Evolutionary conservation across 1,284 basidiomycete genomes (phyloP).

Genomic region (Cryptococcus hybrid): DNA sequence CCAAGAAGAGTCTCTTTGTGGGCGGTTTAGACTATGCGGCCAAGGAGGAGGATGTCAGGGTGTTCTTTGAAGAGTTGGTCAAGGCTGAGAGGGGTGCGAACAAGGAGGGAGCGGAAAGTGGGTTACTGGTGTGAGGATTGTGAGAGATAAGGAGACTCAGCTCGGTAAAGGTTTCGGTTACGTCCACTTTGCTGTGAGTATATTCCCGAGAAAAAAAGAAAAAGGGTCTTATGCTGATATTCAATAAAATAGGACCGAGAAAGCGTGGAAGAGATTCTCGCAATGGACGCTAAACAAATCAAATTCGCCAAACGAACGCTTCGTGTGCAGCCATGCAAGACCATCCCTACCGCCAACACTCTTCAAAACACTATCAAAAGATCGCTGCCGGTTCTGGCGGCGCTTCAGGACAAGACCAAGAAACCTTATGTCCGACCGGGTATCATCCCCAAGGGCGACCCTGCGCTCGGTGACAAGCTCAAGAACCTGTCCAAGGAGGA

Average conservation of each 20-base stretch:
- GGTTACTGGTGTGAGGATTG: constrained; percentile 82
- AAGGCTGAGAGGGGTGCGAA: constrained; percentile 69
- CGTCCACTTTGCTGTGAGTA: constrained; percentile 76
- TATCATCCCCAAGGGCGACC: constrained; percentile 68
- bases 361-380: constrained; percentile 15
- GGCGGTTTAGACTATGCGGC: constrained; percentile 91
- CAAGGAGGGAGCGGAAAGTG: constrained; percentile 59
- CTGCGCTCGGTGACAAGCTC: constrained; percentile 70
- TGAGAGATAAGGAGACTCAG: constrained; percentile 89
- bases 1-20: constrained; percentile 83
- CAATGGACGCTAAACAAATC: constrained; percentile 68
- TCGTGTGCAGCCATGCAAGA: constrained; percentile 81
- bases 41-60: constrained; percentile 83
- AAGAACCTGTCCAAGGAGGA: constrained; percentile 76
- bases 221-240: constrained; percentile 47
- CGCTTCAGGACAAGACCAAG: constrained; percentile 1
- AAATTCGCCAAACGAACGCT: constrained; percentile 87
- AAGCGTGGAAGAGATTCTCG: constrained; percentile 85
- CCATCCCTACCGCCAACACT: constrained; percentile 38
- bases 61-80: constrained; percentile 80
- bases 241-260: constrained; percentile 65
- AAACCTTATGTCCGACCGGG: constrained; percentile 6
- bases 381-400: constrained; percentile 14
- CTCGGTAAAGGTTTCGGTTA: constrained; percentile 98
- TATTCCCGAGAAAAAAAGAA: neutral